Percentiles rank a stretch among this genome's conserved stretches.
Evolutionary conservation across 768 basidiomycete genomes (phyloP).

Genomic region (Suillus occidentalis): DNA sequence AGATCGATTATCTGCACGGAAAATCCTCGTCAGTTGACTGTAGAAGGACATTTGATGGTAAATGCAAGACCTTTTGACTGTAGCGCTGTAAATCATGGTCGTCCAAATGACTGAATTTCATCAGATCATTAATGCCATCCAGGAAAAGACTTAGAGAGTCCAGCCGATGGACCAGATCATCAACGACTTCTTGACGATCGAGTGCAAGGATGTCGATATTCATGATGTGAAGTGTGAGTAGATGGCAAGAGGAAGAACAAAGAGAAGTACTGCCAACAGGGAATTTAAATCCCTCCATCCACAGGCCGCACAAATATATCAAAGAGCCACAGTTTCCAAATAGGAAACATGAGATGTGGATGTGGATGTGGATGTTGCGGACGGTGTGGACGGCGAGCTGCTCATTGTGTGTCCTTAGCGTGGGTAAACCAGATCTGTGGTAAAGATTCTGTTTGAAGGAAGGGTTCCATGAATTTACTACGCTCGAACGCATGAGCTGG

Average conservation of each 20-base stretch:
- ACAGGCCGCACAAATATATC: neutral
- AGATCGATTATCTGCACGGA: conserved; percentile 44
- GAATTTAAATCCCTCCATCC: conserved; percentile 12
- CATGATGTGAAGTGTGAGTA: neutral
- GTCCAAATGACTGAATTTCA: conserved; percentile 15
- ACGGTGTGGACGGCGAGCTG: neutral
- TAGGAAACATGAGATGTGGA: neutral
- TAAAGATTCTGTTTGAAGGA: too few species aligned
- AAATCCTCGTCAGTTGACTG: conserved; percentile 7
- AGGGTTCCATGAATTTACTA: neutral
- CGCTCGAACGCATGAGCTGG: neutral
- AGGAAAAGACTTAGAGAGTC: conserved; percentile 31
- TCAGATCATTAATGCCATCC: conserved; percentile 27
- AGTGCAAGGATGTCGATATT: conserved; percentile 13
- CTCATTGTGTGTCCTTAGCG: neutral
- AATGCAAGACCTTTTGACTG: conserved; percentile 24
- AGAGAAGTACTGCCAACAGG: conserved; percentile 10
- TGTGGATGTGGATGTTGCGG: neutral
- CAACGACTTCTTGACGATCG: conserved; percentile 26
- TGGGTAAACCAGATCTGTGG: too few species aligned
- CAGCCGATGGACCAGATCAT: conserved; percentile 29
- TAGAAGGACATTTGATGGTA: neutral
- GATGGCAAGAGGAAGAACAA: conserved; percentile 8
- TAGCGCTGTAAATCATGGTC: conserved; percentile 24
- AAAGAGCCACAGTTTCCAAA: neutral